phyloP scores from a whole-genome alignment of 2,329 filamentous ascomycete species.

The Colletotrichum brevisporum region DNA sequence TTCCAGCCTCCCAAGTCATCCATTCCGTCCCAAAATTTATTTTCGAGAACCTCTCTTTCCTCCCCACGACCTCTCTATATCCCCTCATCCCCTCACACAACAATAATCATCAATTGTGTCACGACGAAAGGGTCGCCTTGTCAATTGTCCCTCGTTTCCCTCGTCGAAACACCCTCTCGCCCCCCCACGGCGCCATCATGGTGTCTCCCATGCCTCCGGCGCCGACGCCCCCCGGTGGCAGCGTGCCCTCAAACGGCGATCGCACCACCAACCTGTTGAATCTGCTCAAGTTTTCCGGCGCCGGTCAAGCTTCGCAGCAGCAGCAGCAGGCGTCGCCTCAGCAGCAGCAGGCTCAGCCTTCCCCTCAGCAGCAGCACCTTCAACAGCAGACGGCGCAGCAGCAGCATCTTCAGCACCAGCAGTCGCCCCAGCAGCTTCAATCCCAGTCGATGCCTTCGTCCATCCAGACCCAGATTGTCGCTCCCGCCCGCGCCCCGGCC shows the following conservation, averaged over 20 bases:
- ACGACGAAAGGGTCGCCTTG: constrained; percentile 38
- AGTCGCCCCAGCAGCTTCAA: constrained; percentile 43
- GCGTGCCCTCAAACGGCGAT: constrained; percentile 56
- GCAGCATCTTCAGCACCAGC: constrained; percentile 44
- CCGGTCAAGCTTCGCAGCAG: constrained; percentile 44
- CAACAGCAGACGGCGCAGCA: constrained; percentile 39
- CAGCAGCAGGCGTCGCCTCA: constrained; percentile 23
- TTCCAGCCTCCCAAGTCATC: constrained; percentile 40
- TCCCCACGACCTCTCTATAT: neutral
- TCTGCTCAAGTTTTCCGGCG: constrained; percentile 72
- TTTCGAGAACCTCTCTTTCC: constrained; percentile 25
- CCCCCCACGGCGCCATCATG: constrained; percentile 44
- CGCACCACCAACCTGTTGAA: constrained; percentile 71
- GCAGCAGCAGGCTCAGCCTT: constrained; percentile 31
- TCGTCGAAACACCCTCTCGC: constrained; percentile 28
- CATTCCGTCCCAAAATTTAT: constrained; percentile 39
- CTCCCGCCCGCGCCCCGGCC: constrained; percentile 68
- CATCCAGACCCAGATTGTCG: constrained; percentile 63
- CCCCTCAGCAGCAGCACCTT: constrained; percentile 38
- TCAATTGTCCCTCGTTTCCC: constrained; percentile 38
- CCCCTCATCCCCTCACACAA: constrained; percentile 7
- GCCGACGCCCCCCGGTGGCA: constrained; percentile 61
- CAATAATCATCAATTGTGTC: constrained; percentile 14
- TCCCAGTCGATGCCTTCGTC: constrained; percentile 44
- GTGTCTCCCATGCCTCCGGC: constrained; percentile 62